Evolutionary conservation across 352 stramenopile species (phyloP).

Genomic region (Phytophthora podocarpi): DNA sequence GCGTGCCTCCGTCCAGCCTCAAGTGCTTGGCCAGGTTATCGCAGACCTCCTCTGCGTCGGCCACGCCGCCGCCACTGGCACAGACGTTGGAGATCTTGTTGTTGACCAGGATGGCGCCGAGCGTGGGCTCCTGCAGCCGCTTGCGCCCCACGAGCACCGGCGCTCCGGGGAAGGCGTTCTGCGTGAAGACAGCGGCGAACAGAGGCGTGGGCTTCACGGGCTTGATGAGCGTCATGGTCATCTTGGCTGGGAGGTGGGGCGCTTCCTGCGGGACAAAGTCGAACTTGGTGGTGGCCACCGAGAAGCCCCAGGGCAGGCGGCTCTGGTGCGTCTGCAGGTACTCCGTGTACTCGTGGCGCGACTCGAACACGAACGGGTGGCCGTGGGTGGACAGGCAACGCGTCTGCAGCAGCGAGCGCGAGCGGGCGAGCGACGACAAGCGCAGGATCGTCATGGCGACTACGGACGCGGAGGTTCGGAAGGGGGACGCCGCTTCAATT

Average conservation of each 20-base stretch:
- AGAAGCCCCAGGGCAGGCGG: slow-evolving; percentile 87
- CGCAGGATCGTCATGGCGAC: slow-evolving; percentile 34
- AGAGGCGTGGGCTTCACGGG: slow-evolving; percentile 80
- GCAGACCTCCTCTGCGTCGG: slow-evolving; percentile 94
- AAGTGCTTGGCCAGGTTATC: slow-evolving; percentile 90
- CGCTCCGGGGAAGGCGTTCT: slow-evolving; percentile 91
- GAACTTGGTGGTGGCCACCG: slow-evolving; percentile 80
- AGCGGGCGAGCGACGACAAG: slow-evolving; percentile 28
- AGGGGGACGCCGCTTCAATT: slow-evolving; percentile 10
- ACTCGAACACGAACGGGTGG: slow-evolving; percentile 81
- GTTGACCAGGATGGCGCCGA: slow-evolving; percentile 97
- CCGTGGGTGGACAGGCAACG: slow-evolving; percentile 51
- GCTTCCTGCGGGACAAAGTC: slow-evolving; percentile 87
- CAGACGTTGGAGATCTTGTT: slow-evolving; percentile 99
- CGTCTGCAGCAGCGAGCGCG: slow-evolving; percentile 17
- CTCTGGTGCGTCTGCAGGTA: slow-evolving; percentile 79
- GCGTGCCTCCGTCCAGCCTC: slow-evolving; percentile 78
- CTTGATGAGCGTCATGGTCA: slow-evolving; percentile 91
- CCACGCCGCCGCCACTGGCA: slow-evolving; percentile 90
- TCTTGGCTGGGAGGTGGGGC: slow-evolving; percentile 74
- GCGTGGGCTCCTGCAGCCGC: slow-evolving; percentile 85
- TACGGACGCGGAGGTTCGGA: background rate
- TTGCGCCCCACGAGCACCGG: slow-evolving; percentile 92
- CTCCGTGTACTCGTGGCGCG: slow-evolving; percentile 80
- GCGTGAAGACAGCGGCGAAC: slow-evolving; percentile 92